Base-by-base conservation (phyloP, 768 basidiomycete genomes). In the Royoungia palumana region DNA sequence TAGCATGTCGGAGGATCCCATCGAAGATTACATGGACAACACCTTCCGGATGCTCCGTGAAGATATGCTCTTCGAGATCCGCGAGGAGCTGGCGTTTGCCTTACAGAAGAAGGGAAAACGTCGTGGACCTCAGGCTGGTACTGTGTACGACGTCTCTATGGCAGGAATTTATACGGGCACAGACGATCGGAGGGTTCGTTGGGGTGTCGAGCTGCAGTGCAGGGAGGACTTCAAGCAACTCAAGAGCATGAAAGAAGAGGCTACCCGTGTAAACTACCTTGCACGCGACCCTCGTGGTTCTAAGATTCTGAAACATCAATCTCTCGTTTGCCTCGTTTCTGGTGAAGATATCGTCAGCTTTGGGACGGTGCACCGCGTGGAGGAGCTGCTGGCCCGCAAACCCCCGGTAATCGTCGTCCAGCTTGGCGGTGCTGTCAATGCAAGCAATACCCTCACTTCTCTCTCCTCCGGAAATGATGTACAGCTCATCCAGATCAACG, bases 41-140 rank as follows among this genome's bases (percentile, higher is more conserved):
- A 81, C 80, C 41, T 87, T 83, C 55, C 76, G 85, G 1, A 69
- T 87, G 25, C 64, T 83, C 11, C 64, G 85, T 1, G 85, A 86
- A 52, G 84, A 82, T 47, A 80, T 83, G 78, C 42, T 84, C 5
- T 71, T 74, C 47, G 79, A 81, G 41, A 70, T 83, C 39, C 71
- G 73, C 8, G 78, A 85, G 34, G 80, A 79, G 54, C 46, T 82
- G 8, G 72, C 76, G 50, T 67, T 74, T 6, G 68, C 62, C 0
- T 44, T 67, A 3, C 63, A 65, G 8, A 62, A 68, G 57, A 73
- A 72, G 52, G 70, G 71, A 0, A 58, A 64, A 17, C 54, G 66
- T 46, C 67, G 74, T 9, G 72, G 71, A 3, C 50, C 71, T n/a
- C n/a, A n/a, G n/a, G n/a, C n/a, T 5, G 57, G 57, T 21, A 17